These are phyloP conservation scores for Pholiota conissans DNA, from an alignment of 768 basidiomycete genomes.

Conservation along the genomic window DNA sequence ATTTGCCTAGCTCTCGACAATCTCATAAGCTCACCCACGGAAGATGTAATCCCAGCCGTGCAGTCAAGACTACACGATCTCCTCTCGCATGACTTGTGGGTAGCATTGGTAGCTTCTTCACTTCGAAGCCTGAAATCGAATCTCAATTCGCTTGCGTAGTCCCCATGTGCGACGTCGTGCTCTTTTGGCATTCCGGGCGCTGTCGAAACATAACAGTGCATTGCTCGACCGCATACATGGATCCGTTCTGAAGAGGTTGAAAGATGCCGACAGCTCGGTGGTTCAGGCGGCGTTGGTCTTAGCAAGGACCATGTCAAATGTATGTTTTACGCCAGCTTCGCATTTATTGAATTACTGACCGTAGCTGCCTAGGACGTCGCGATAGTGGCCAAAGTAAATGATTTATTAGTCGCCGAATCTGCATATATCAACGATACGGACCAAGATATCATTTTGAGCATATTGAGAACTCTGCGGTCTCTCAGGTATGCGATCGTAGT, in stretches of 20 bases:
- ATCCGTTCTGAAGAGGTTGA: slow-evolving; percentile 38
- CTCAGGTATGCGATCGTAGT: slow-evolving; percentile 10
- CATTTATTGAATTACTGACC: neutral
- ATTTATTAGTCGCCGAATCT: slow-evolving; percentile 15
- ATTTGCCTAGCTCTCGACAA: slow-evolving; percentile 75
- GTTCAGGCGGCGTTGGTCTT: slow-evolving; percentile 44
- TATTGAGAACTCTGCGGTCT: slow-evolving; percentile 13
- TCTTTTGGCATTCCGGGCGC: slow-evolving; percentile 54
- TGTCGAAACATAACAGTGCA: slow-evolving; percentile 47
- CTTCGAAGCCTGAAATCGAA: slow-evolving; percentile 10
- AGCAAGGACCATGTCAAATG: slow-evolving; percentile 24
- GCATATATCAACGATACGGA: slow-evolving; percentile 8
- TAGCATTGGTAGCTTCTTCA: slow-evolving; percentile 30
- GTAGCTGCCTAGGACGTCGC: slow-evolving; percentile 12
- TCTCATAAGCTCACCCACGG: slow-evolving; percentile 58
- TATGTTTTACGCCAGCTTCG: neutral
- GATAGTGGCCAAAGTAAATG: slow-evolving; percentile 10
- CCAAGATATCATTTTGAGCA: slow-evolving; percentile 11
- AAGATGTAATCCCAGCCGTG: slow-evolving; percentile 76
- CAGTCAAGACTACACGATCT: slow-evolving; percentile 64
- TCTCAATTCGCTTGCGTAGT: slow-evolving; percentile 33
- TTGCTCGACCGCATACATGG: slow-evolving; percentile 42
- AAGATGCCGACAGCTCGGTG: slow-evolving; percentile 45
- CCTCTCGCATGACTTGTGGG: slow-evolving; percentile 77
- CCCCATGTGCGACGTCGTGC: slow-evolving; percentile 60